Percentiles rank a stretch among this genome's conserved stretches.
Conservation (phyloP, 176 grass and related monocot species). For the Puya raimondii region DNA sequence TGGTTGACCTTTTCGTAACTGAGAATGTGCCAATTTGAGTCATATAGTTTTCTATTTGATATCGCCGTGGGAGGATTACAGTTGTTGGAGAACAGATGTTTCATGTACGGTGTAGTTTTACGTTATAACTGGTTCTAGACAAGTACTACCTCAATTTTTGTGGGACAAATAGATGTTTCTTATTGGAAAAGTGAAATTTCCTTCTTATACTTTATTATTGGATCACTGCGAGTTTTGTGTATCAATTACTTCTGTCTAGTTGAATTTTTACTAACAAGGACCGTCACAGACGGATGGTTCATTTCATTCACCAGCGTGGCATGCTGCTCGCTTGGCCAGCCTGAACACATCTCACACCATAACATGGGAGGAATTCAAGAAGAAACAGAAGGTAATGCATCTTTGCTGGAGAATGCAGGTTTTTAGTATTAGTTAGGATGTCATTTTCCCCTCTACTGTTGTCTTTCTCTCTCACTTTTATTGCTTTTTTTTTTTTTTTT, state of each 20-base stretch:
- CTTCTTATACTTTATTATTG: not conserved
- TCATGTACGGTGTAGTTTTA: too few relatives aligned
- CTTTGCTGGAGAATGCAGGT: constrained; percentile 11
- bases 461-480: not conserved
- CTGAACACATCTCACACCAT: constrained; percentile 92
- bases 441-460: not conserved
- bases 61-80: too few relatives aligned
- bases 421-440: not conserved
- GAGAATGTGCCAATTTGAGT: too few relatives aligned
- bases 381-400: constrained; percentile 78
- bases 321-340: constrained; percentile 98
- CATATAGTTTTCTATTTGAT: too few relatives aligned
- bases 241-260: constrained; percentile 2
- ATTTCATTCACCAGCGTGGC: constrained; percentile 99
- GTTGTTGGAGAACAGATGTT: too few relatives aligned
- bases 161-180: not conserved
- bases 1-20: too few relatives aligned
- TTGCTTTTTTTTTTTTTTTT: not conserved
- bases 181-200: not conserved
- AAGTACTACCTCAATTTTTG: too few relatives aligned
- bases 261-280: constrained; percentile 80
- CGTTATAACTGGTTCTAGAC: too few relatives aligned
- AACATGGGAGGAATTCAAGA: constrained; percentile 99
- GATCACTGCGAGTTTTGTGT: not conserved
- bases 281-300: constrained; percentile 98